phyloP scores from a whole-genome alignment of 2,329 filamentous ascomycete species.

The Blastomyces parvus region DNA sequence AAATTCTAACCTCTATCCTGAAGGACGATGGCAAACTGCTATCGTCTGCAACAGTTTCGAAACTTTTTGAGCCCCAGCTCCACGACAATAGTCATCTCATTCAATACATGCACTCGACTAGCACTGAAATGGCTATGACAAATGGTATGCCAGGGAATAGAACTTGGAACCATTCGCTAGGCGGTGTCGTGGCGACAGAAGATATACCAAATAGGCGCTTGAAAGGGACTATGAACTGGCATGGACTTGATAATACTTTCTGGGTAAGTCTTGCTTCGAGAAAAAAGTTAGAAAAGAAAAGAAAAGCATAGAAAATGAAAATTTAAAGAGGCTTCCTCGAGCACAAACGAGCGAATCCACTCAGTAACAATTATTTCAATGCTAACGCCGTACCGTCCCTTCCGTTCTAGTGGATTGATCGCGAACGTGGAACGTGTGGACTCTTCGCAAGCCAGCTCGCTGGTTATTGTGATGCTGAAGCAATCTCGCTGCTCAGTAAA shows the following conservation, averaged over 20 bases:
- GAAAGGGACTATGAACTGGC: slow-evolving; percentile 38
- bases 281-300: no score
- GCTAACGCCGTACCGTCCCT: background rate
- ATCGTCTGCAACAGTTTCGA: slow-evolving; percentile 19
- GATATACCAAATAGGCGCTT: slow-evolving; percentile 39
- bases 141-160: slow-evolving; percentile 25
- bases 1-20: slow-evolving; percentile 25
- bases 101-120: slow-evolving; percentile 25
- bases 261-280: slow-evolving; percentile 32
- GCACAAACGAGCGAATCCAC: background rate
- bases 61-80: slow-evolving; percentile 25
- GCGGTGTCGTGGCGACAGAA: slow-evolving; percentile 35
- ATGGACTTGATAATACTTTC: slow-evolving; percentile 37
- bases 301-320: no score
- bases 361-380: background rate
- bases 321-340: background rate
- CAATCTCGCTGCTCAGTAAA: background rate
- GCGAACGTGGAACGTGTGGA: slow-evolving; percentile 39
- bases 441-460: slow-evolving; percentile 32
- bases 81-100: slow-evolving; percentile 19
- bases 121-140: slow-evolving; percentile 27
- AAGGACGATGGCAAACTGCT: slow-evolving; percentile 26
- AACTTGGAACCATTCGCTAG: slow-evolving; percentile 35
- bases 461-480: background rate
- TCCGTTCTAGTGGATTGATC: slow-evolving; percentile 29